Evolutionary conservation across 495 filamentous ascomycete species (phyloP), one percentile per base, ranked within the genome.

Genomic region (Tirmania nivea): DNA sequence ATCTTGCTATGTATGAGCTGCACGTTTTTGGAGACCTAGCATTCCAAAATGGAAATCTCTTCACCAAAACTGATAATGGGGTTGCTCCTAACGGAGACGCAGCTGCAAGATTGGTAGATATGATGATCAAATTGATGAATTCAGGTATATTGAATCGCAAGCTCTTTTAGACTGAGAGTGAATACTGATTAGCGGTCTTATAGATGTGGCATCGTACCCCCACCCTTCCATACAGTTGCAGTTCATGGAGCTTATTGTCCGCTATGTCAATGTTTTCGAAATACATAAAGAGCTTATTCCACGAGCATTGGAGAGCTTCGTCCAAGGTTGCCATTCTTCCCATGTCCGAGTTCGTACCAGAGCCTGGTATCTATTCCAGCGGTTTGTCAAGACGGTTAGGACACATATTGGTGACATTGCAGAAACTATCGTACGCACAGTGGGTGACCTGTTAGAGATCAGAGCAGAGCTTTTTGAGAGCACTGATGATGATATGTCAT

Each of bases 181-280:
- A 19, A 48, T n/a, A 7, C 42, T 48, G 42, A n/a, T n/a, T n/a
- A 48, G 25, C 4, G 25, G 25, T 31, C 25, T 31, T 1, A 45
- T 19, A 45, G 39, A 45, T 45, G 39, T 45, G 39, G 17, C 39
- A 1, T 45, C 39, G 17, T 45, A 45, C 64, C 78, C 81, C 4
- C 90, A 96, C 67, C 90, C 92, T 0, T 84, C 86, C 19, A 84
- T 94, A 34, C 79, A 95, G 54, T 72, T 96, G 14, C 86, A 94
- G 66, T 96, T 90, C 60, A 96, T 96, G 92, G 90, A 96, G 60
- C 90, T 94, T 42, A 92, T 86, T 64, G 86, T 94, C 35, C 81
- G 90, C 36, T 96, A 96, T 65, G 80, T 77, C 65, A 74, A 77
- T n/a, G 94, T 94, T 68, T 96, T 99, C 68, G 84, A 92, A 55